These are phyloP conservation scores for Fusarium continuum DNA, from an alignment of 2,329 filamentous ascomycete species.

Conservation along the genomic window DNA sequence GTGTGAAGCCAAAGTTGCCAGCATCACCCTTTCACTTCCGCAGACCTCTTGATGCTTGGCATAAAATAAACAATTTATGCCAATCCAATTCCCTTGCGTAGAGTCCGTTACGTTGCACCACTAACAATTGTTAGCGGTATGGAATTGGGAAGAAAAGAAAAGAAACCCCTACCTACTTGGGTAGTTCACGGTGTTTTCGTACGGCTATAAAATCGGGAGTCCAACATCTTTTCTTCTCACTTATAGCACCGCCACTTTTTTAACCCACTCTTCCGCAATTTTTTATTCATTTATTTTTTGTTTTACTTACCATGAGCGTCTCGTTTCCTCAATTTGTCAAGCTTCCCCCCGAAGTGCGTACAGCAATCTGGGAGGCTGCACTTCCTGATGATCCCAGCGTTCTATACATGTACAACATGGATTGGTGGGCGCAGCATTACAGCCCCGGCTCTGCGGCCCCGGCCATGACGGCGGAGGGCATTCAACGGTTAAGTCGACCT, in stretches of 20 bases:
- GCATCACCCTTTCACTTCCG: background rate
- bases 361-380: constrained; percentile 35
- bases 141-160: background rate
- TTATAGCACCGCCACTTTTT: background rate
- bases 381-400: constrained; percentile 24
- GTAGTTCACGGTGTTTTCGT: too few relatives aligned
- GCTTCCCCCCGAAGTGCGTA: constrained; percentile 42
- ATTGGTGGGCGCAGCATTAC: constrained; percentile 21
- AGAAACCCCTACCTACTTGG: background rate
- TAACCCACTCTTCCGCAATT: background rate
- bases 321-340: constrained; percentile 33
- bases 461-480: background rate
- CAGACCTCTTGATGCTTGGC: background rate
- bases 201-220: background rate
- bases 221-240: background rate
- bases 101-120: background rate
- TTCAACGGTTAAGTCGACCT: background rate
- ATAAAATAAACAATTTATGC: background rate
- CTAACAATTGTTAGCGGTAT: background rate
- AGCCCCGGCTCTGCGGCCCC: background rate
- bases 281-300: too few relatives aligned
- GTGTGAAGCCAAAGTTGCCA: background rate
- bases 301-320: background rate
- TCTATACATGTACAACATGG: constrained; percentile 31
- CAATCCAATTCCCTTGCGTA: background rate